Base-by-base conservation (phyloP, 257 asterid species). In the Solanum virginianum region DNA sequence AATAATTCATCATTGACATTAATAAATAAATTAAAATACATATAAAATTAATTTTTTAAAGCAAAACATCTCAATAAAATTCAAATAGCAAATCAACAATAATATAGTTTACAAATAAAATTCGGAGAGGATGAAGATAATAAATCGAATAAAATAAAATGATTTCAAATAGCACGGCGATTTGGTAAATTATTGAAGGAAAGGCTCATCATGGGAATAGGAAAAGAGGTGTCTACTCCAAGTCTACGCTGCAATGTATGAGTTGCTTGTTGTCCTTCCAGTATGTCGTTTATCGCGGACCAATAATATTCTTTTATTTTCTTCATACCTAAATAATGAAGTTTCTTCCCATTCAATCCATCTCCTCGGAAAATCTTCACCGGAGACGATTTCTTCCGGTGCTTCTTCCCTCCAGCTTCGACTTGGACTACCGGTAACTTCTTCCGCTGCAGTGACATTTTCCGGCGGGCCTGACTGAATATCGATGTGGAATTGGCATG, bases 201-300 rank as follows among this genome's bases (percentile, higher is more conserved):
- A 3, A 94, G 87, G 3, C 94, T 94, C 97, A 94, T 87, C 4
- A 92, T 94, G 0, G 98, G 98, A 71, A 94, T 80, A 0, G 96
- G 93, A 26, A 93, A 92, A 6, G 97, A 94, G 29, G 94, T 88
- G 63, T 94, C 96, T 43, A 90, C 51, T 20, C 89, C 74, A 70
- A 93, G 29, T 39, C 93, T 88, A 70, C 92, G 96, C 3, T 92
- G 95, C 83, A 88, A 92, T 2, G 96, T 70, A 69, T 92, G 91
- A 20, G 90, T 75, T 20, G 92, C 63, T 29, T 87, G 81, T 43
- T 89, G 60, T 10, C 92, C 94, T 39, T 88, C 91, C 1, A 86
- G 41, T 72, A 94, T 43, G 3, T 93, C 98, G 81, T 88, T 85
- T 59, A 90, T 62, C 0, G 89, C 6, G 1, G 89, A 75, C 0